Evolutionary conservation across 2,329 filamentous ascomycete genomes (phyloP), one percentile per base, ranked within the genome.

Genomic region (Blastomyces emzantsi): DNA sequence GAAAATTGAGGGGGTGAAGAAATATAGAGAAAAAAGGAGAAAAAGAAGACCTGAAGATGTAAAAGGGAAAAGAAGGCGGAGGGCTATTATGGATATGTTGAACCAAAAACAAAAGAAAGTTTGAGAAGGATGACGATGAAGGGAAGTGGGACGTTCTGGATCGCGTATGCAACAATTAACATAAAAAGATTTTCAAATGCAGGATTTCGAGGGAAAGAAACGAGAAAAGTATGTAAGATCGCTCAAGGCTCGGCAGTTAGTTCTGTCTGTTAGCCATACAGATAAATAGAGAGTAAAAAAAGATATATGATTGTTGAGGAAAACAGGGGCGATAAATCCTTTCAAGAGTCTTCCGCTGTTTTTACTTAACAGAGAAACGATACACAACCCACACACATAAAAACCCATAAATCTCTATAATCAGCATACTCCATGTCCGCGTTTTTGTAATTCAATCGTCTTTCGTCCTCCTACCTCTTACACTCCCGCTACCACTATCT

Each of bases 401-500:
- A 39, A 9, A 39, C 9, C 25, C 25, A 13, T 17, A 28, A 52
- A 49, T 49, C 0, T 25, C n/a, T 28, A 17, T 15, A 30, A 52
- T 30, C 49, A 52, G 28, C 19, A 52, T 25, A 15, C 49, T 15
- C 49, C 13, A 17, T 15, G 15, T 30, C 25, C 49, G 25, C 1
- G 49, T 52, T 30, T 15, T 5, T 25, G 13, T 11, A 5, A 39
- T 39, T 58, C 36, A 58, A 3, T 58, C 55, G 1, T 13, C 36
- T 28, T 43, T 41, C 55, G 22, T 58, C 55, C 55, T 58, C 36
- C 55, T 58, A 15, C 55, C 55, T 15, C 36, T 25, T 25, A 58
- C 6, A 43, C 33, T 58, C 11, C 49, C 6, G 5, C 25, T 19
- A 30, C 22, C 36, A 25, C 36, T 36, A 43, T 43, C 36, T 41